A percentile compares a stretch with the other conserved stretches of the same genome.
Evolutionary conservation across 768 basidiomycete species (phyloP).

Genomic region (Termitomyces sp.): DNA sequence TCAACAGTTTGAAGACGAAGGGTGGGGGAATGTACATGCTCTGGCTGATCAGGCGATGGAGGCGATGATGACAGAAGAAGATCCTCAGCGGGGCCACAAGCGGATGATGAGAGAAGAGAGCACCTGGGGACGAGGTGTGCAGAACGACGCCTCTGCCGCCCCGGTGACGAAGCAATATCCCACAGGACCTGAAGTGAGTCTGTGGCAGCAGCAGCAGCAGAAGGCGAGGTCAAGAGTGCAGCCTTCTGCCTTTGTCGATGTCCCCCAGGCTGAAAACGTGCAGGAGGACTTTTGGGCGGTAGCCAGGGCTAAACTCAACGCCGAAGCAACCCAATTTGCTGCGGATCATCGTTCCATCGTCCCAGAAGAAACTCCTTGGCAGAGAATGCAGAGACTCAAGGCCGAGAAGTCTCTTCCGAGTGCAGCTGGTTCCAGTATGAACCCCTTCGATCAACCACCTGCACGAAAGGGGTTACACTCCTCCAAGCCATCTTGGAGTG

Average conservation of each 20-base stretch:
- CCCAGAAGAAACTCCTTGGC: slow-evolving; percentile 13
- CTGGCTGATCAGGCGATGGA: slow-evolving; percentile 1
- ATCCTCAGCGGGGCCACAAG: slow-evolving; percentile 2
- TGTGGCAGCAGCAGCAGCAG: slow-evolving; percentile 5
- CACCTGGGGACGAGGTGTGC: slow-evolving; percentile 1
- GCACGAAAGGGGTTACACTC: slow-evolving; percentile 3
- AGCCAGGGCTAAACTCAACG: neutral
- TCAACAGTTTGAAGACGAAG: neutral
- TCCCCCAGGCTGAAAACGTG: neutral
- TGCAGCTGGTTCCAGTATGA: neutral
- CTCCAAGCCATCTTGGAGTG: slow-evolving; percentile 5
- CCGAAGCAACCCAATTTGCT: neutral
- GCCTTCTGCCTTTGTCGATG: neutral
- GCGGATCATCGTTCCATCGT: neutral
- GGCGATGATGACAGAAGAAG: neutral
- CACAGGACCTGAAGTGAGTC: neutral
- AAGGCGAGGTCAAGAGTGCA: neutral
- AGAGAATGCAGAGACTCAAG: slow-evolving; percentile 11
- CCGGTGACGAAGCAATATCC: neutral
- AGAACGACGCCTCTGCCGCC: neutral
- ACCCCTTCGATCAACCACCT: slow-evolving; percentile 7
- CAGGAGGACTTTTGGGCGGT: slow-evolving; percentile 1
- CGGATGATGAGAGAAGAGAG: neutral
- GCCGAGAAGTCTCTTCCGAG: neutral
- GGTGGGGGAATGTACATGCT: neutral